Percentiles rank a stretch among this genome's conserved stretches.
Conservation (phyloP, 2,329 filamentous ascomycete genomes). For the Xylaria sp. region DNA sequence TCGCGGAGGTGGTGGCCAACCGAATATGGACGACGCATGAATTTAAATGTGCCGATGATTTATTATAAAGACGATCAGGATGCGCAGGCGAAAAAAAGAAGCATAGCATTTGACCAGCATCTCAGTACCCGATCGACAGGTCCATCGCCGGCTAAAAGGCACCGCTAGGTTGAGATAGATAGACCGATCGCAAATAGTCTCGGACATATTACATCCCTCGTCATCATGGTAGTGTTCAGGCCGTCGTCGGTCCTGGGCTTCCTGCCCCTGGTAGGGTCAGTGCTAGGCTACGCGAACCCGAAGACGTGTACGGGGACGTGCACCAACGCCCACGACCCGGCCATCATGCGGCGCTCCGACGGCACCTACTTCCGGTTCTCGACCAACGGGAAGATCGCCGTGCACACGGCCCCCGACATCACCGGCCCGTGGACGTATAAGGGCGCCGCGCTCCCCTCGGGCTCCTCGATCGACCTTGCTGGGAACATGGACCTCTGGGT, state of each 20-base stretch:
- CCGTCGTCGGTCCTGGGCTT: constrained; percentile 23
- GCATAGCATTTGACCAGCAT: neutral
- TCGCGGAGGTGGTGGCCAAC: constrained; percentile 26
- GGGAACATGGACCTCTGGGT: constrained; percentile 56
- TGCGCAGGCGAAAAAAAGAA: constrained; percentile 11
- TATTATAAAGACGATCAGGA: constrained; percentile 21
- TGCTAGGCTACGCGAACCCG: constrained; percentile 50
- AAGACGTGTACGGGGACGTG: constrained; percentile 55
- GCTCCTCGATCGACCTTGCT: constrained; percentile 51
- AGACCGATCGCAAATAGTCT: neutral
- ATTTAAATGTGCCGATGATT: neutral
- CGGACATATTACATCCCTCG: neutral
- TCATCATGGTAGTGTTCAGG: constrained; percentile 27
- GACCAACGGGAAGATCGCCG: constrained; percentile 54
- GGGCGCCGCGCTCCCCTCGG: constrained; percentile 52
- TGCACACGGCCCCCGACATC: constrained; percentile 53
- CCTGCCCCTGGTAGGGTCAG: constrained; percentile 44
- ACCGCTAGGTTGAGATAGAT: neutral
- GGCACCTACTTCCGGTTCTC: constrained; percentile 58
- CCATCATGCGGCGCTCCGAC: constrained; percentile 56
- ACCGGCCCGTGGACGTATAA: constrained; percentile 56
- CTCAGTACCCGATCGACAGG: constrained; percentile 8
- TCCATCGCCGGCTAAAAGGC: neutral
- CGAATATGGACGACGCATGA: constrained; percentile 19
- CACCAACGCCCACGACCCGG: constrained; percentile 55